A percentile compares a stretch with the other conserved stretches of the same genome.
These are phyloP conservation scores for Mycena haematopus DNA, from an alignment of 768 basidiomycete species.

Conservation along the genomic window DNA sequence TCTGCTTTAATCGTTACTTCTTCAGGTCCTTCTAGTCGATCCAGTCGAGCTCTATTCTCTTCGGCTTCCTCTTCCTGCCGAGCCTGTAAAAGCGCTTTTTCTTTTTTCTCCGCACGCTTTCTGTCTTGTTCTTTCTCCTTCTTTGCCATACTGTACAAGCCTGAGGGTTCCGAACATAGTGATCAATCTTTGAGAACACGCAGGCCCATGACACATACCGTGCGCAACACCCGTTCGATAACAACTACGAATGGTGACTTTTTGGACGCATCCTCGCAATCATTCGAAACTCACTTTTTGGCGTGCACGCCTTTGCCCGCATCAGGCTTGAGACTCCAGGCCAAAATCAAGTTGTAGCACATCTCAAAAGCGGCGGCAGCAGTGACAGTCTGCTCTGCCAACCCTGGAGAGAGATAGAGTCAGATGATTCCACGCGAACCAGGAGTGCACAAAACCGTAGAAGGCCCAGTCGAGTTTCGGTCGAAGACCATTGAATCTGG, in stretches of 20 bases:
- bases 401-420: conserved; percentile 17
- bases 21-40: conserved; percentile 27
- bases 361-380: conserved; percentile 36
- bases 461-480: conserved; percentile 31
- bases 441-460: conserved; percentile 29
- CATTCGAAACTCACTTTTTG: conserved; percentile 30
- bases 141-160: conserved; percentile 28
- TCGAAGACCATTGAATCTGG: conserved; percentile 4
- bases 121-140: conserved; percentile 33
- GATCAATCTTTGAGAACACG: neutral
- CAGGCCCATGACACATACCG: conserved; percentile 1
- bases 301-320: conserved; percentile 30
- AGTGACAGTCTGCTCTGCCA: conserved; percentile 36
- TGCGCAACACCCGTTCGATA: conserved; percentile 24
- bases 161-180: conserved; percentile 9
- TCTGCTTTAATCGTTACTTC: conserved; percentile 31
- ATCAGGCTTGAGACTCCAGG: conserved; percentile 33
- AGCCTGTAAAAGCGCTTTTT: conserved; percentile 29
- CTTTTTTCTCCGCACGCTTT: conserved; percentile 29
- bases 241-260: neutral
- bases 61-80: conserved; percentile 31
- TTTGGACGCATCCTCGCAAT: neutral
- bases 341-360: conserved; percentile 35
- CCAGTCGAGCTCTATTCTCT: conserved; percentile 29
- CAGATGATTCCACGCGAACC: neutral